Evolutionary conservation across 805 yeast species (phyloP).

Genomic region (Yarrowia sp.): DNA sequence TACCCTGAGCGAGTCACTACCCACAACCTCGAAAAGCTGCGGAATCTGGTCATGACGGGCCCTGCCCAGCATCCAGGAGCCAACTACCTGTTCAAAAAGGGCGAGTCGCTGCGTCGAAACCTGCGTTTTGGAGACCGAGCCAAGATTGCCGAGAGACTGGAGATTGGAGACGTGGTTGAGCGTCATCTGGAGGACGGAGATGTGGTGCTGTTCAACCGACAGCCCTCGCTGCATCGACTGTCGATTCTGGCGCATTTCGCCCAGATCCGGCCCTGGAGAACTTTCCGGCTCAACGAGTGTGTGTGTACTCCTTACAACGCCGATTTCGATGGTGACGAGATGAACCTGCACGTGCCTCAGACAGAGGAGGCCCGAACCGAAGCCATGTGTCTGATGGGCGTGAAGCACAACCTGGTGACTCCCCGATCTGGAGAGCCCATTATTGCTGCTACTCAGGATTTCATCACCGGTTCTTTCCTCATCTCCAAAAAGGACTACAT

Average conservation of each 20-base stretch:
- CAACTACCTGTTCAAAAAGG: slow-evolving; percentile 77
- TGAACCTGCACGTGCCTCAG: slow-evolving; percentile 98
- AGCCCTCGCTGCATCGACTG: slow-evolving; percentile 93
- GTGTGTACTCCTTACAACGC: slow-evolving; percentile 99
- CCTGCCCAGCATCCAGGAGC: slow-evolving; percentile 96
- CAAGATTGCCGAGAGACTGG: slow-evolving; percentile 70
- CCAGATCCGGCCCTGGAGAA: slow-evolving; percentile 95
- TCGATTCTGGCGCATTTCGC: slow-evolving; percentile 95
- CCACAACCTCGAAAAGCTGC: slow-evolving; percentile 78
- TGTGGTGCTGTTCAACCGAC: slow-evolving; percentile 91
- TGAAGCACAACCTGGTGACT: slow-evolving; percentile 86
- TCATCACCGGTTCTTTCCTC: slow-evolving; percentile 92
- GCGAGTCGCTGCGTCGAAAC: slow-evolving; percentile 84
- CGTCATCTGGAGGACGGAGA: slow-evolving; percentile 98
- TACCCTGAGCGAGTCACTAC: slow-evolving; percentile 93
- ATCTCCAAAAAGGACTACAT: slow-evolving; percentile 92
- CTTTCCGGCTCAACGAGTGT: slow-evolving; percentile 95
- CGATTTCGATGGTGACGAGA: slow-evolving; percentile 99
- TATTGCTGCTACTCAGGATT: slow-evolving; percentile 99
- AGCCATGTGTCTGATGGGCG: slow-evolving; percentile 98
- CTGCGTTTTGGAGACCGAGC: slow-evolving; percentile 82
- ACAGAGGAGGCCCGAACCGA: slow-evolving; percentile 99
- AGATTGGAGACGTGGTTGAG: slow-evolving; percentile 90
- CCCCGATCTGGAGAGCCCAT: slow-evolving; percentile 99
- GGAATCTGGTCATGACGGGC: slow-evolving; percentile 72